Evolutionary conservation across 1,284 basidiomycete species (phyloP).

Genomic region (Apiotrichum brassicae): DNA sequence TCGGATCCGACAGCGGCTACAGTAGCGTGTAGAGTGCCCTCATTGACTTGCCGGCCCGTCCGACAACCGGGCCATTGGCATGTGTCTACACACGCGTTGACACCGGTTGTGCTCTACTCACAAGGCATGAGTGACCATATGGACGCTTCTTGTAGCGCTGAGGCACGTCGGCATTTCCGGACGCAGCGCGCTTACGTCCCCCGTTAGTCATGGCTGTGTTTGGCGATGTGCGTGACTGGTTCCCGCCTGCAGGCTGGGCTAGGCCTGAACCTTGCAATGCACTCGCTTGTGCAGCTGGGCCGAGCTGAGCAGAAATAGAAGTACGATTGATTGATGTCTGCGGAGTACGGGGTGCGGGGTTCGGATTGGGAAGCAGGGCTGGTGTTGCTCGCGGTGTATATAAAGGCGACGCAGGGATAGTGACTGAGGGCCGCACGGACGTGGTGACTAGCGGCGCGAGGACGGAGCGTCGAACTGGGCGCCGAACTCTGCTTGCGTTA

Average conservation of each 20-base stretch:
- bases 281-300: too few relatives aligned
- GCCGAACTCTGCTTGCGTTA: not conserved
- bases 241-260: too few relatives aligned
- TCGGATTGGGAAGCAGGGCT: not conserved
- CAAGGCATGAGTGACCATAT: slow-evolving; percentile 6
- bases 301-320: too few relatives aligned
- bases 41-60: too few relatives aligned
- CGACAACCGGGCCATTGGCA: too few relatives aligned
- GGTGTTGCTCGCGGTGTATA: not conserved
- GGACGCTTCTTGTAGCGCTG: slow-evolving; percentile 7
- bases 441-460: not conserved
- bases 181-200: not conserved
- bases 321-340: not conserved
- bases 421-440: not conserved
- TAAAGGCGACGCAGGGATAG: not conserved
- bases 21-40: too few relatives aligned
- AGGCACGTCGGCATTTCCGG: not conserved
- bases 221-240: too few relatives aligned
- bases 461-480: not conserved
- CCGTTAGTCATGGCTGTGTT: not conserved
- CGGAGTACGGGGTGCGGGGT: slow-evolving; percentile 3
- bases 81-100: too few relatives aligned
- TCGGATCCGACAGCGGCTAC: too few relatives aligned
- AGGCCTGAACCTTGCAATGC: too few relatives aligned
- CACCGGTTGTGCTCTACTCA: not conserved